These are phyloP conservation scores for Dendrobium huoshanense DNA, from an alignment of 106 monocot genomes.

Conservation along the genomic window DNA sequence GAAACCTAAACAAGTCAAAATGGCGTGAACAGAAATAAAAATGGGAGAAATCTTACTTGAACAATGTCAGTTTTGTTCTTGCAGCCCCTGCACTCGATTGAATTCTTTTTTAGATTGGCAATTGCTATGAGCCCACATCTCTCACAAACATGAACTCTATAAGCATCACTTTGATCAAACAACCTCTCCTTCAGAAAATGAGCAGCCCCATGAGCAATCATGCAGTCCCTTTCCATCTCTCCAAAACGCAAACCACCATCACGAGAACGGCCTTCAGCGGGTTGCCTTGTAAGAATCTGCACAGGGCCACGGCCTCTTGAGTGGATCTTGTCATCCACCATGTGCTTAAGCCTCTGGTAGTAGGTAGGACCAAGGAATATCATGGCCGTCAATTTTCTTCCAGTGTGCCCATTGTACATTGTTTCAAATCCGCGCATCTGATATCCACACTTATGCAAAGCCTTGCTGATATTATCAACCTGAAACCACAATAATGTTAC, in stretches of 20 bases:
- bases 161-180: constrained; percentile 97
- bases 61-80: constrained; percentile 99
- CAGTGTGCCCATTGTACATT: constrained; percentile 99
- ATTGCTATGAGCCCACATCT: constrained; percentile 88
- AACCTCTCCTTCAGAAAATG: constrained; percentile 89
- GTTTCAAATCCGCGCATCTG: constrained; percentile 99
- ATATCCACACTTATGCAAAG: constrained; percentile 96
- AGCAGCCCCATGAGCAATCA: constrained; percentile 99
- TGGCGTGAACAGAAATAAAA: not conserved
- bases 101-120: constrained; percentile 93
- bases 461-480: constrained; percentile 99
- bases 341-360: constrained; percentile 94
- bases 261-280: constrained; percentile 93
- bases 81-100: constrained; percentile 93
- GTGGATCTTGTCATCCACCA: constrained; percentile 99
- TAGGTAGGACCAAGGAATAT: constrained; percentile 99
- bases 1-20: too few species aligned
- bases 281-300: constrained; percentile 94
- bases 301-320: constrained; percentile 96
- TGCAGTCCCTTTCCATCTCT: constrained; percentile 99
- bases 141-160: constrained; percentile 97
- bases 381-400: constrained; percentile 79
- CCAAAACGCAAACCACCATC: constrained; percentile 95
- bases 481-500: constrained; percentile 8
- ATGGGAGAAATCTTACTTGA: constrained; percentile 40